Percentiles rank a stretch among this genome's conserved stretches.
These are phyloP conservation scores for Acrocalymma vagum DNA, from an alignment of 2,329 filamentous ascomycete species.

Conservation along the genomic window DNA sequence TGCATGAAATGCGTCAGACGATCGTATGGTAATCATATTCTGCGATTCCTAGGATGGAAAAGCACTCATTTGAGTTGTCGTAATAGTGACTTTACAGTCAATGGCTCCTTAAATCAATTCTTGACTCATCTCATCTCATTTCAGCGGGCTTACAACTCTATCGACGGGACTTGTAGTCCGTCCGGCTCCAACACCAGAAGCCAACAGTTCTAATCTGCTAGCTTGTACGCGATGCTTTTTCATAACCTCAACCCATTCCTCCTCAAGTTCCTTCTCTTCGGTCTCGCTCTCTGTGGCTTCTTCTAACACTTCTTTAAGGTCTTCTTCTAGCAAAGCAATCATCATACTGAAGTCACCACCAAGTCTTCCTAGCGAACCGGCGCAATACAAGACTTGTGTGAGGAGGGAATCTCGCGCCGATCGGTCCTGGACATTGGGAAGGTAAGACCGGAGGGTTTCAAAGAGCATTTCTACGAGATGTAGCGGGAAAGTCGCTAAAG, in stretches of 20 bases:
- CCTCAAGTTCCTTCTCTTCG: slow-evolving; percentile 49
- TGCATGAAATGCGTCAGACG: no score
- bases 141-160: slow-evolving; percentile 13
- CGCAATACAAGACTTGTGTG: slow-evolving; percentile 93
- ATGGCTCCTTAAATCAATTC: no score
- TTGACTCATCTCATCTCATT: slow-evolving; percentile 7
- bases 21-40: no score
- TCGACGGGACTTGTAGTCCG: slow-evolving; percentile 29
- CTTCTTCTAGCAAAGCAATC: slow-evolving; percentile 69
- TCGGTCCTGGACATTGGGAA: slow-evolving; percentile 83
- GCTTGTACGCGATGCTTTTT: slow-evolving; percentile 87
- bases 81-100: no score
- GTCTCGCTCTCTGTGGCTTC: slow-evolving; percentile 47
- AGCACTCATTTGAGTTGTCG: no score
- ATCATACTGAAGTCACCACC: slow-evolving; percentile 94
- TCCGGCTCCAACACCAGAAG: slow-evolving; percentile 51
- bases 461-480: slow-evolving; percentile 84
- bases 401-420: slow-evolving; percentile 84
- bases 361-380: slow-evolving; percentile 85
- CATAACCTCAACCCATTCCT: slow-evolving; percentile 89
- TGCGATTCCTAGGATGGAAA: no score
- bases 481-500: slow-evolving; percentile 83
- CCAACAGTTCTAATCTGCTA: slow-evolving; percentile 72
- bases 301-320: slow-evolving; percentile 48
- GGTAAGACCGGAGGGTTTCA: slow-evolving; percentile 76